Evolutionary conservation across 2,329 filamentous ascomycete genomes (phyloP).

Genomic region (Sclerotinia glacialis): DNA sequence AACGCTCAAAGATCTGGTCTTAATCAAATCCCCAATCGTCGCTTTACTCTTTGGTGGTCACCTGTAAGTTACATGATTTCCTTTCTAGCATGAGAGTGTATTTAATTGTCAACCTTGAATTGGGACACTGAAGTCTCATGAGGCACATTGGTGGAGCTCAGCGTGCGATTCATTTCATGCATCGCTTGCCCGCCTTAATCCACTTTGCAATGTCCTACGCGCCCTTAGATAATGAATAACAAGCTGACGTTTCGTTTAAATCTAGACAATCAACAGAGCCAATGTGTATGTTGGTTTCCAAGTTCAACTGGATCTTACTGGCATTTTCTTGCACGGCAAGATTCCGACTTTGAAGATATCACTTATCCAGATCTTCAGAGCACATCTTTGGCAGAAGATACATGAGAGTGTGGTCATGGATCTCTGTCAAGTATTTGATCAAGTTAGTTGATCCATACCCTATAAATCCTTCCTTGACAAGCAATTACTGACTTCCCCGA

Average conservation of each 20-base stretch:
- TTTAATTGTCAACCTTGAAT: neutral
- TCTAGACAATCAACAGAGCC: constrained; percentile 82
- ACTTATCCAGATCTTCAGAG: constrained; percentile 97
- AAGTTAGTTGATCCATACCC: constrained; percentile 42
- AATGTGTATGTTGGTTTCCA: constrained; percentile 99
- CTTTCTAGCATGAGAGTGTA: neutral
- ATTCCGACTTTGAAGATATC: constrained; percentile 98
- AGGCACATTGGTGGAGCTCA: neutral
- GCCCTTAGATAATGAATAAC: neutral
- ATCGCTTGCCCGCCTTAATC: neutral
- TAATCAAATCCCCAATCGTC: constrained; percentile 97
- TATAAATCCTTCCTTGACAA: neutral
- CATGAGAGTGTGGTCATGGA: constrained; percentile 99
- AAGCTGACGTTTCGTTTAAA: neutral
- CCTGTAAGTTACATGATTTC: constrained; percentile 73
- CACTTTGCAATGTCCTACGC: neutral
- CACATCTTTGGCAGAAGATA: constrained; percentile 99
- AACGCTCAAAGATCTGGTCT: constrained; percentile 96
- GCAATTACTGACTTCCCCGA: neutral
- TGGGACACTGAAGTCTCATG: neutral
- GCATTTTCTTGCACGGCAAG: constrained; percentile 98
- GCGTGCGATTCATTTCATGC: no score
- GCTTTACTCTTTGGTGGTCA: constrained; percentile 98
- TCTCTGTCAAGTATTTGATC: constrained; percentile 96
- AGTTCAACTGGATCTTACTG: constrained; percentile 93